Conservation (phyloP, 805 yeast genomes). For the Candida nemodendra region DNA sequence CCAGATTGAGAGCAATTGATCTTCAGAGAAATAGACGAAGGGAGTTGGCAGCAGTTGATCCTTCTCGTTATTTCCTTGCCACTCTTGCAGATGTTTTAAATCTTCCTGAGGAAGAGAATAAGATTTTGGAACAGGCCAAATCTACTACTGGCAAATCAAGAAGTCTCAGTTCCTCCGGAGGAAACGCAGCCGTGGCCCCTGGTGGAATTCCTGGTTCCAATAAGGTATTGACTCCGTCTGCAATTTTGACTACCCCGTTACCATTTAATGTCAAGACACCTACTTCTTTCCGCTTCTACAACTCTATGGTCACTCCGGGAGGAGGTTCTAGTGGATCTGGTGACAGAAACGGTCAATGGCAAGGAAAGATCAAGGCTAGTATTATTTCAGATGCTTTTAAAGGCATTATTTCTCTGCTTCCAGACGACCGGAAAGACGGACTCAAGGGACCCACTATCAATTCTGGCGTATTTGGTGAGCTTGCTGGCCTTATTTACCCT, state of each 20-base stretch:
- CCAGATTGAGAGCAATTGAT: constrained; percentile 32
- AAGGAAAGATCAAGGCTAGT: constrained; percentile 43
- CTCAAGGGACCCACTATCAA: constrained; percentile 4
- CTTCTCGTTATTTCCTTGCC: constrained; percentile 48
- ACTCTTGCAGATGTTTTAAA: constrained; percentile 51
- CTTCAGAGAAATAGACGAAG: constrained; percentile 44
- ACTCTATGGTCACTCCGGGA: constrained; percentile 20
- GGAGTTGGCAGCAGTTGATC: constrained; percentile 44
- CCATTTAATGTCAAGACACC: constrained; percentile 37
- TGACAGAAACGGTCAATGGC: constrained; percentile 13
- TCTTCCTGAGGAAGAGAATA: constrained; percentile 39
- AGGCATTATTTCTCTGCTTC: constrained; percentile 36
- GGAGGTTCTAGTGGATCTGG: constrained; percentile 5
- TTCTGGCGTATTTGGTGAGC: constrained; percentile 9
- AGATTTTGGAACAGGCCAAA: constrained; percentile 25
- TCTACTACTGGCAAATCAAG: constrained; percentile 11
- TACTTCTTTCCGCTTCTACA: constrained; percentile 39
- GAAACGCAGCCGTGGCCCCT: constrained; percentile 10
- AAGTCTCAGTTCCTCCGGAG: constrained; percentile 10
- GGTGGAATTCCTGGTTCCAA: constrained; percentile 11
- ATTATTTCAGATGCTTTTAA: constrained; percentile 46
- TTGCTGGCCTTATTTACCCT: constrained; percentile 28
- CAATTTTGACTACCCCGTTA: constrained; percentile 38
- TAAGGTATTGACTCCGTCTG: constrained; percentile 37
- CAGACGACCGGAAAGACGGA: constrained; percentile 16